phyloP scores from a whole-genome alignment of 2,329 filamentous ascomycete species.

The Gyromitra esculenta region DNA sequence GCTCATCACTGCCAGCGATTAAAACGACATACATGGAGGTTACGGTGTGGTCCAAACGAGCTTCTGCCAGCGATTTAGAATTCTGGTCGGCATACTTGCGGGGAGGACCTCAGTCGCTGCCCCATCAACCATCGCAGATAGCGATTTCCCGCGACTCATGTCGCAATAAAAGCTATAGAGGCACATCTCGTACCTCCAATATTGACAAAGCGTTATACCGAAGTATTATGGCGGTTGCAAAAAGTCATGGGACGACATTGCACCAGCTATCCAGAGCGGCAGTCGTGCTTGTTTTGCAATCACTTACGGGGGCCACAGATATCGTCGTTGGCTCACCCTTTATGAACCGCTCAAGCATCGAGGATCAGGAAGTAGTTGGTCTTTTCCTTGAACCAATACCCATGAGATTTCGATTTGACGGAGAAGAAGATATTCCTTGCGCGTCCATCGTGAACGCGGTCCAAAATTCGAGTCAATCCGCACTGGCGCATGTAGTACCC shows the following conservation, averaged over 20 bases:
- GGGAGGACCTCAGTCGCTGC: background rate
- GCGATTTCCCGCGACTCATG: background rate
- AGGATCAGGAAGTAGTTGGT: constrained; percentile 8
- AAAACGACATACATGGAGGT: constrained; percentile 14
- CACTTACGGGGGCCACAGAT: constrained; percentile 4
- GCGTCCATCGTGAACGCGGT: background rate
- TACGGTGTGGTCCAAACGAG: constrained; percentile 2
- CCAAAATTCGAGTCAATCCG: constrained; percentile 1
- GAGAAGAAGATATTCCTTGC: background rate
- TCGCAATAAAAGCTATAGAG: background rate
- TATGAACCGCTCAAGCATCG: background rate
- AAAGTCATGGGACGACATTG: background rate
- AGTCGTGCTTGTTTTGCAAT: constrained; percentile 4
- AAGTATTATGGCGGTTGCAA: background rate
- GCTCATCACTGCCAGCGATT: background rate
- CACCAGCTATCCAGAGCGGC: constrained; percentile 8
- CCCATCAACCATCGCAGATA: background rate
- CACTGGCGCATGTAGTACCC: constrained; percentile 1
- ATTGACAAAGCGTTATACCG: background rate
- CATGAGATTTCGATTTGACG: constrained; percentile 11
- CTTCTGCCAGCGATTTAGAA: background rate
- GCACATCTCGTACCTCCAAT: constrained; percentile 1
- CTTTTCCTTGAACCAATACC: constrained; percentile 12
- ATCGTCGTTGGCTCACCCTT: constrained; percentile 2
- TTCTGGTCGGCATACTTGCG: constrained; percentile 2